phyloP scores from a whole-genome alignment of 208 protist genomes.

The Trypanosoma theileri region DNA sequence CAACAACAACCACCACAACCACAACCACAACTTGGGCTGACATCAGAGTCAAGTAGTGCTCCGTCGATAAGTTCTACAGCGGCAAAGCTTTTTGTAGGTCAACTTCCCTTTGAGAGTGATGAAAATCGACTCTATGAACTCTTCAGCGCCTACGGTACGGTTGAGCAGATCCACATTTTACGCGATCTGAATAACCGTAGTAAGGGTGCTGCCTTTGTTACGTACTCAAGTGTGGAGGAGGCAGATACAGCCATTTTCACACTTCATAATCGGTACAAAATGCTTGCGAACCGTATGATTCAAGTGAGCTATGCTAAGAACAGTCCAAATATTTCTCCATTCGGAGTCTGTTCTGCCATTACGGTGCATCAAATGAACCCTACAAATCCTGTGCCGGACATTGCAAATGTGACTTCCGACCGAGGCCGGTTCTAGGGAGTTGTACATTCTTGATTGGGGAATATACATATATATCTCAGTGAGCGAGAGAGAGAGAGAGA shows the following conservation, averaged over 20 bases:
- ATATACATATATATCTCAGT: no score
- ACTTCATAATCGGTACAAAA: slow-evolving; percentile 86
- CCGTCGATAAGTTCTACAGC: slow-evolving; percentile 36
- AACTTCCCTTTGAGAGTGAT: slow-evolving; percentile 83
- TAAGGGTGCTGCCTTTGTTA: slow-evolving; percentile 83
- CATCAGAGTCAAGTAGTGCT: slow-evolving; percentile 12
- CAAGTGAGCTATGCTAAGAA: slow-evolving; percentile 91
- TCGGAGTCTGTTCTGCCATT: slow-evolving; percentile 75
- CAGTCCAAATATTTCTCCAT: slow-evolving; percentile 82
- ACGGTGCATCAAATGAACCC: slow-evolving; percentile 82
- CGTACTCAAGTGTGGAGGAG: slow-evolving; percentile 76
- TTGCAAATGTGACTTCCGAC: slow-evolving; percentile 44
- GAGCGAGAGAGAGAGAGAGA: no score
- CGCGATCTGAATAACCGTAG: slow-evolving; percentile 78
- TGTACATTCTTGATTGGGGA: background rate
- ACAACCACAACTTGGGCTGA: slow-evolving; percentile 20
- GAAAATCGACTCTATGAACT: slow-evolving; percentile 80
- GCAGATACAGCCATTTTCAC: slow-evolving; percentile 89
- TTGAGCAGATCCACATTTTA: slow-evolving; percentile 88
- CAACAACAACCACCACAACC: slow-evolving; percentile 33
- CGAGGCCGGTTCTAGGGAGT: slow-evolving; percentile 36
- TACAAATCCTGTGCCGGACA: slow-evolving; percentile 82
- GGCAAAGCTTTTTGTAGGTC: slow-evolving; percentile 86
- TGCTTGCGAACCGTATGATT: slow-evolving; percentile 85
- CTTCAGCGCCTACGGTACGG: slow-evolving; percentile 82